These are phyloP conservation scores for Cystobasidium slooffiae DNA, from an alignment of 1,284 basidiomycete genomes.

Conservation along the genomic window DNA sequence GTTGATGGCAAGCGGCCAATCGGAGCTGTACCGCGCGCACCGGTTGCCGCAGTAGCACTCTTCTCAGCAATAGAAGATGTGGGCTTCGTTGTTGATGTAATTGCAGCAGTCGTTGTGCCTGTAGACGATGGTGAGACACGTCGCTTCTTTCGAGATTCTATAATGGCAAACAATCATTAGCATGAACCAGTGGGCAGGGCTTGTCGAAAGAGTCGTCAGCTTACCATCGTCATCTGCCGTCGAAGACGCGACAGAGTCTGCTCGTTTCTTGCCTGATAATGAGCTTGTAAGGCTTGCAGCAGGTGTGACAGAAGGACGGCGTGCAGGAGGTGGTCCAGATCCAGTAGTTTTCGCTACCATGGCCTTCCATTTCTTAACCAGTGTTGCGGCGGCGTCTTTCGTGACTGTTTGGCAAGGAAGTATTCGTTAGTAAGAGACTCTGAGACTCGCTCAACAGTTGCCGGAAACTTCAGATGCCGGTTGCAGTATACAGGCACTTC, in stretches of 20 bases:
- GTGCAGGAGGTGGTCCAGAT: not conserved
- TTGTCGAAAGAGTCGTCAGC: not conserved
- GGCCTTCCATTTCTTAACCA: constrained; percentile 41
- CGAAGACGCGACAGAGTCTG: not conserved
- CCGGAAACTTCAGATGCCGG: not conserved
- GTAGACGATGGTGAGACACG: constrained; percentile 13
- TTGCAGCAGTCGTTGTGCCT: not conserved
- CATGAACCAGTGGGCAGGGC: not conserved
- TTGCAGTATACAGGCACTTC: not conserved
- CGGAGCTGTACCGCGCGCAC: constrained; percentile 1
- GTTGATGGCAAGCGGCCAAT: constrained; percentile 12
- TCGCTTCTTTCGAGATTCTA: constrained; percentile 38
- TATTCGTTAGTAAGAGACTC: no score
- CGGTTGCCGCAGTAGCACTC: not conserved
- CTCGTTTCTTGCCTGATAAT: constrained; percentile 17
- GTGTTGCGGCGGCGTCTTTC: constrained; percentile 27
- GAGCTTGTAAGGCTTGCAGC: not conserved
- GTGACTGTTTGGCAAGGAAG: constrained; percentile 26
- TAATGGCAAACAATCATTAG: not conserved
- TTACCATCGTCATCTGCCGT: constrained; percentile 14
- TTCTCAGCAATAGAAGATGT: not conserved
- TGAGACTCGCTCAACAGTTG: not conserved
- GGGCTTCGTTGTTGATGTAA: not conserved
- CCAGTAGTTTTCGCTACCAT: not conserved
- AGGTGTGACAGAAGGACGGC: not conserved